Base-by-base conservation (phyloP, 2,329 filamentous ascomycete species). In the Zymoseptoria brevis region DNA sequence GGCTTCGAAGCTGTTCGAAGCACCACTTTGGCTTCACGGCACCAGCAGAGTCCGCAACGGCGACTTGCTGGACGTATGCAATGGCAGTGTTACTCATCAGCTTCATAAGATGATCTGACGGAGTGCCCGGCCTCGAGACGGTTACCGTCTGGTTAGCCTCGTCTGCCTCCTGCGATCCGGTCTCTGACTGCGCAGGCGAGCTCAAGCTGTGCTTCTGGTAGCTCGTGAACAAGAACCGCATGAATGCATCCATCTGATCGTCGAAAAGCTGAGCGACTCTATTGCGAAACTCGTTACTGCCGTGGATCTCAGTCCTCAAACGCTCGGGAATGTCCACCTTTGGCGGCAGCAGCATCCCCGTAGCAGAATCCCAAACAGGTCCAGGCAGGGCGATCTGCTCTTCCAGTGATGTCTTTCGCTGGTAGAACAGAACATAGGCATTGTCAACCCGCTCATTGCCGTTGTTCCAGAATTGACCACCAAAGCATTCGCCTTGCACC, bases 351-450 rank as follows among this genome's bases (percentile, higher is more conserved):
- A 59, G 50, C 11, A 57, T 50, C 22, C 53, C 22, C 35, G 62
- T 49, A 19, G 48, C 50, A 11, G 59, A 54, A 41, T 64, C 61
- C 6, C 50, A 11, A 19, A 60, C 51, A 4, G 53, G 51, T 13
- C 29, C 53, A 16, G 56, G 51, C 26, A 63, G 19, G 9, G 62
- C 51, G 8, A 65, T 53, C 21, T 55, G 59, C 55, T 62, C 57
- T 51, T 63, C 60, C 9, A 63, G 49, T 19, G 30, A 56, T 13
- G 11, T 24, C 21, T 60, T 58, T 16, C 63, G 85, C 72, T 96
- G 89, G 72, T 99, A 99, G 73, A 99, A 97, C 8, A 99, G 81
- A 89, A 99, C 97, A 73, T 99, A 99, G 11, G 93, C 94, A 72
- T 90, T 97, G 78, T 73, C 69, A 4, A 60, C 59, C 26, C 65